Base-by-base conservation (phyloP, 2,329 filamentous ascomycete genomes). In the Camptophora hylomeconis region DNA sequence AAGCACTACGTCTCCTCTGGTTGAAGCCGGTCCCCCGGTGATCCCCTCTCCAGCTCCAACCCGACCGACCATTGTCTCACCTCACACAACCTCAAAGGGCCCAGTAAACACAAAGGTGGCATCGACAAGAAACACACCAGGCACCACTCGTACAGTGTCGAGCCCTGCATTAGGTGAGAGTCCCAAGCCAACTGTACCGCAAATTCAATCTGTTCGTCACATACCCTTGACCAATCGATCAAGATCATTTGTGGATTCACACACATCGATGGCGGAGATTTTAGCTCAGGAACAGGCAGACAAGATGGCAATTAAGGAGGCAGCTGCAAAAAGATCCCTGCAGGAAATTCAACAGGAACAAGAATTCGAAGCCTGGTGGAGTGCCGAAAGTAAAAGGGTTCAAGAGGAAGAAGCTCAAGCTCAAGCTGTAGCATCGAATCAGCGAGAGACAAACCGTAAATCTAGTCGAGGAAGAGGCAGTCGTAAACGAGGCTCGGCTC, bases 281-380 rank as follows among this genome's bases (percentile, higher is more conserved):
- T 78, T 95, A 9, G 75, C 75, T 5, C 75, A 92, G 47, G 84
- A 98, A 54, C 73, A 78, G 50, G 72, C 72, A 6, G 86, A 94
- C 50, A 89, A 92, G 48, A 73, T 83, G 33, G 69, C 72, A 11
- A 75, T 92, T 36, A 77, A 73, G 30, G 86, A 93, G 49, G 82
- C 84, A 1, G 57, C 52, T 9, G 81, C 84, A 2, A 94, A 92
- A 56, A 71, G 87, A 32, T 89, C 81, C 39, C 59, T 98, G 17
- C 76, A 92, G 47, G 89, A 95, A 39, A 98, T 98, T 35, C 89
- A 98, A 51, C 75, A 89, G 41, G 89, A 98, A 54, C 89, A 98
- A 49, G 83, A 83, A 28, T 98, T 98, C 50, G 82, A 94, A 50
- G 76, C 92, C 50, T 93, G 86, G 84, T 93, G 84, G 84, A 82